Percentiles rank a stretch among this genome's conserved stretches.
phyloP scores from a whole-genome alignment of 139 green algal species.

The Eudorina sp. region DNA sequence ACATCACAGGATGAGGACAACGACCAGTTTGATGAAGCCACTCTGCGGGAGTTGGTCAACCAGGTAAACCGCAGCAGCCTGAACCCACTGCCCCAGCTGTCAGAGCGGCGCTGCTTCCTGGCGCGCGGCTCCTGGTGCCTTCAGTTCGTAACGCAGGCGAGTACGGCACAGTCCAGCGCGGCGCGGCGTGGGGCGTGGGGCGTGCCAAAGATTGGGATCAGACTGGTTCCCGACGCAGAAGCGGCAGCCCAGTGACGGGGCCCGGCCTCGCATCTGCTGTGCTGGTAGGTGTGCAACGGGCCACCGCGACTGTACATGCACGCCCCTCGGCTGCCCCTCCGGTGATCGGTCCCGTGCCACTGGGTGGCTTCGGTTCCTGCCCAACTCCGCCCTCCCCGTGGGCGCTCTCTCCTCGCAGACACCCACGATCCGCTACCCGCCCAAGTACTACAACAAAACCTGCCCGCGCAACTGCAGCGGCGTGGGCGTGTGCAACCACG shows the following conservation, averaged over 20 bases:
- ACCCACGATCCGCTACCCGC: constrained; percentile 6
- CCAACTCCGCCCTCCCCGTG: not conserved
- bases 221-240: not conserved
- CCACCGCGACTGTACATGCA: too few species aligned
- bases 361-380: not conserved
- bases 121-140: constrained; percentile 17
- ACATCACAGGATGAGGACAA: constrained; percentile 15
- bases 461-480: constrained; percentile 60
- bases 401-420: not conserved
- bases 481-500: constrained; percentile 56
- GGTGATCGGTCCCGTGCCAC: too few species aligned
- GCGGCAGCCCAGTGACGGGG: too few species aligned
- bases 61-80: constrained; percentile 22
- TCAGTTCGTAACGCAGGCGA: constrained; percentile 21
- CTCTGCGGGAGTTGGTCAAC: not conserved
- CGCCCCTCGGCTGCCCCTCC: too few species aligned
- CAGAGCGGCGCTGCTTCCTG: not conserved
- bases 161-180: too few species aligned
- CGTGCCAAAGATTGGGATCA: not conserved
- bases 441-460: constrained; percentile 25
- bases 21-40: constrained; percentile 7
- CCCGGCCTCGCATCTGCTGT: too few species aligned
- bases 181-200: not conserved
- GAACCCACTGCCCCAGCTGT: not conserved
- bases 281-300: too few species aligned